Base-by-base conservation (phyloP, 2,329 filamentous ascomycete genomes). In the Dothiorella sarmentorum region DNA sequence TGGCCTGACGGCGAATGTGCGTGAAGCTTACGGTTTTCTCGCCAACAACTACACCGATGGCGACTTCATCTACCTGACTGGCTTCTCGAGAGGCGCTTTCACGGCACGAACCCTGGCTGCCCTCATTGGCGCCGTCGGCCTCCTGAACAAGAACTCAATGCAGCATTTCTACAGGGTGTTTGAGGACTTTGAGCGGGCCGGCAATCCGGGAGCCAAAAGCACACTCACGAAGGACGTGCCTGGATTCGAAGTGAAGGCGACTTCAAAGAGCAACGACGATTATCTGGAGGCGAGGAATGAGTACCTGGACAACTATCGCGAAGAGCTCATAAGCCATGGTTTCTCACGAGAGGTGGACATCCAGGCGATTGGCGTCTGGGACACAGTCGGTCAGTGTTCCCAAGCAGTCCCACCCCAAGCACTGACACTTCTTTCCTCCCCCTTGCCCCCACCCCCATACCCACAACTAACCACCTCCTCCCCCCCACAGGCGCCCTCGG, bases 1-100 rank as follows among this genome's bases (percentile, higher is more conserved):
- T 7, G 73, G 73, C 2, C 62, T 76, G 5, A 65, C 64, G 10
- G 71, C 71, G 60, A 72, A 87, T 59, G 79, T 87, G 56, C 79
- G 83, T 11, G 84, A 86, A 67, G 81, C 83, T 1, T 87, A 87
- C 65, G 76, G 80, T 4, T 87, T 85, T 65, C 73, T 86, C 2
- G 85, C 82, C 57, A 79, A 81, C 64, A 87, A 86, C 69, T 86
- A 85, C 64, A 76, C 77, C 56, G 77, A 79, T 56, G 81, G 81
- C 2, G 82, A 85, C 61, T 38, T 11, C 78, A 84, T 62, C 82
- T 85, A 47, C 70, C 82, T 45, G 51, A 58, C 62, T 58, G 82
- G 82, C 3, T 85, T 82, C 72, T 84, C 81, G 1, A 76, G 82
- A 13, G 82, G 82, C 3, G 82, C 82, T 4, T 85, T 84, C 63